Conservation (phyloP, 2,329 filamentous ascomycete species). For the Blastomyces parvus region DNA sequence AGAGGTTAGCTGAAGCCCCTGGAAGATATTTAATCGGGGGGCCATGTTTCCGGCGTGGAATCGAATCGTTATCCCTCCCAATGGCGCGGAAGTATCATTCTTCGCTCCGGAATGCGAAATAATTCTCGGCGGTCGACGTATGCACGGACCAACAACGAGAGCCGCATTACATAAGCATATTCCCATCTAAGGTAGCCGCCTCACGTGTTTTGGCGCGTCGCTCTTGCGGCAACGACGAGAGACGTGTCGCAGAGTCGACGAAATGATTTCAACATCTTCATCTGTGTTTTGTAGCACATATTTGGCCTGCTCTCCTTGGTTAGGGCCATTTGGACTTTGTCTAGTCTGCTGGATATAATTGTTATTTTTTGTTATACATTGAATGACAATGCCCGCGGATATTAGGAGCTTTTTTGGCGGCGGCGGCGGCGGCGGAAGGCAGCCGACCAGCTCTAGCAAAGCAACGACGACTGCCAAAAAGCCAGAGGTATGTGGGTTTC, state of each 20-base stretch:
- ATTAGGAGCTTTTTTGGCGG: conserved; percentile 81
- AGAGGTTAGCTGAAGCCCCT: conserved; percentile 28
- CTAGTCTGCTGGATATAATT: not conserved
- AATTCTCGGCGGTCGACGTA: not conserved
- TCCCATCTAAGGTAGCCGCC: not conserved
- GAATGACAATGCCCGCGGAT: conserved; percentile 61
- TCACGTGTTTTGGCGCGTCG: conserved; percentile 16
- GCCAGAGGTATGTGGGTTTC: conserved; percentile 28
- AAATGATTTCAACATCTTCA: not conserved
- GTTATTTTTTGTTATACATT: not conserved
- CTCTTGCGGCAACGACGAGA: not conserved
- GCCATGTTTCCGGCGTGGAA: conserved; percentile 22
- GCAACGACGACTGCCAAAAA: conserved; percentile 37
- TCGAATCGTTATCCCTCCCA: not conserved
- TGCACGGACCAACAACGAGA: not conserved
- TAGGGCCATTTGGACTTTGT: not conserved
- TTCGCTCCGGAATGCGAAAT: not conserved
- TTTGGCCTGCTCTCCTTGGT: not conserved
- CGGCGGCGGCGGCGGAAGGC: conserved; percentile 46
- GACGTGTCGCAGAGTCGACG: not conserved
- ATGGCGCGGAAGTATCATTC: conserved; percentile 10
- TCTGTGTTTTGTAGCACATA: not conserved
- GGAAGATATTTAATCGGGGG: conserved; percentile 28
- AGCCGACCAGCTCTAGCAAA: conserved; percentile 39
- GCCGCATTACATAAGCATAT: not conserved